Percentiles rank a stretch among this genome's conserved stretches.
Evolutionary conservation across 2,329 filamentous ascomycete genomes (phyloP).

Genomic region (Phialophora tarda): DNA sequence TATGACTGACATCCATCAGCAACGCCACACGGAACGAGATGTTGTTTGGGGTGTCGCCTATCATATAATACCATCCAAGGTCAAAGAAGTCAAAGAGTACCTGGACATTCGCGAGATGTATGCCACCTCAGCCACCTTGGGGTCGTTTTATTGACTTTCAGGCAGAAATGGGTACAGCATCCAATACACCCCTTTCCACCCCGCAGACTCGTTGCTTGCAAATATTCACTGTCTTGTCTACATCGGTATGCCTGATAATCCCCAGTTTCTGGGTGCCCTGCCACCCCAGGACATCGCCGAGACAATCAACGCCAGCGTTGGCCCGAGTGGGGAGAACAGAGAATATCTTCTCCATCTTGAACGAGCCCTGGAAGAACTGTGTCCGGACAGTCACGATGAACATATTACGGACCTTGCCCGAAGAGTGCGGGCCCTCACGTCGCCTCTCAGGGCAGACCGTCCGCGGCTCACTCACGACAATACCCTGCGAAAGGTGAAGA

Average conservation of each 20-base stretch:
- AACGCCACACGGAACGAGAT: constrained; percentile 58
- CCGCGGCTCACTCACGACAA: constrained; percentile 38
- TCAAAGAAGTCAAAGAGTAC: constrained; percentile 82
- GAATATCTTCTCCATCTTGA: constrained; percentile 89
- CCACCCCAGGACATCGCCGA: constrained; percentile 45
- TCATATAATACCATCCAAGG: constrained; percentile 73
- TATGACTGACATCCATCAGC: constrained; percentile 40
- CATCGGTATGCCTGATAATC: constrained; percentile 90
- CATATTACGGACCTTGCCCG: constrained; percentile 83
- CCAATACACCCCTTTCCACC: constrained; percentile 84
- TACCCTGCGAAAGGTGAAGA: constrained; percentile 54
- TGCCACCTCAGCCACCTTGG: background rate
- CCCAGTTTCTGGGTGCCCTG: constrained; percentile 79
- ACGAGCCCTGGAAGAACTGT: constrained; percentile 72
- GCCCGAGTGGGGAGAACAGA: constrained; percentile 85
- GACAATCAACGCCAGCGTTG: constrained; percentile 78
- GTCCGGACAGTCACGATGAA: constrained; percentile 76
- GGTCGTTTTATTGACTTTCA: constrained; percentile 15
- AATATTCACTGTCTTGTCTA: constrained; percentile 74
- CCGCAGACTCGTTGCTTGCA: constrained; percentile 49
- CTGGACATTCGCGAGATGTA: constrained; percentile 91
- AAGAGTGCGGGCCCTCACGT: constrained; percentile 67
- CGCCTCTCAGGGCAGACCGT: constrained; percentile 21
- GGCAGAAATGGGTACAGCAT: constrained; percentile 83
- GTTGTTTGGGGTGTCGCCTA: constrained; percentile 92